These are phyloP conservation scores for Zymoseptoria crescenta DNA, from an alignment of 2,329 filamentous ascomycete genomes.

Conservation along the genomic window DNA sequence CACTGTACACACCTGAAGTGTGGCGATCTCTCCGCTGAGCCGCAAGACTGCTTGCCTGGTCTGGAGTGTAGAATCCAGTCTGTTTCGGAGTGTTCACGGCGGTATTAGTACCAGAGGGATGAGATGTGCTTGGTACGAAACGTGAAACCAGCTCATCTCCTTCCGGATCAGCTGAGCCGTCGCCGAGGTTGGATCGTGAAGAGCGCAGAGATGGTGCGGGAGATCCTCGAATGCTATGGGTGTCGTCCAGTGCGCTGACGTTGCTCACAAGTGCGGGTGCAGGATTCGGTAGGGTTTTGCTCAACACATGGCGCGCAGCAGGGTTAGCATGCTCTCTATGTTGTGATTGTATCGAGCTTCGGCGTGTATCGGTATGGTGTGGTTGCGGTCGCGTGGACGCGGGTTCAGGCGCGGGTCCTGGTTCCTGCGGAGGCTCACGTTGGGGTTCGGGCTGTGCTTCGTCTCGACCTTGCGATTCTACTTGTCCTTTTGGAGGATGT, in stretches of 20 bases:
- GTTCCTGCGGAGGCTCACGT: neutral
- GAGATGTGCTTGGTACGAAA: slow-evolving; percentile 25
- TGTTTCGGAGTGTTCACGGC: slow-evolving; percentile 24
- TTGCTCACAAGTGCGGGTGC: slow-evolving; percentile 27
- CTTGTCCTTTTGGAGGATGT: neutral
- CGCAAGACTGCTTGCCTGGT: slow-evolving; percentile 20
- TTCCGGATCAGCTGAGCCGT: slow-evolving; percentile 11
- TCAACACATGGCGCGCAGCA: slow-evolving; percentile 19
- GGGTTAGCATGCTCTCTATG: slow-evolving; percentile 21
- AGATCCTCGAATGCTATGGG: slow-evolving; percentile 23
- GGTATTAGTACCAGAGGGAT: slow-evolving; percentile 25
- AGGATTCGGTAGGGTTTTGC: slow-evolving; percentile 17
- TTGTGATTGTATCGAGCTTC: slow-evolving; percentile 12
- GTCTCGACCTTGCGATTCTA: neutral
- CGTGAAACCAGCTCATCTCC: slow-evolving; percentile 26
- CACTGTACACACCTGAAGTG: slow-evolving; percentile 12
- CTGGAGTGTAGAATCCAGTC: slow-evolving; percentile 22
- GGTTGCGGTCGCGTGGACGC: slow-evolving; percentile 4
- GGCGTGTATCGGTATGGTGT: neutral
- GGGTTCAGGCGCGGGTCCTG: neutral
- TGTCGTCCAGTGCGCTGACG: slow-evolving; percentile 25
- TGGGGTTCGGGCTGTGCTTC: neutral
- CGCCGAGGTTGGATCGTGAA: slow-evolving; percentile 17
- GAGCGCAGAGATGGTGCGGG: slow-evolving; percentile 23
- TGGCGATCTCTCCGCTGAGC: slow-evolving; percentile 2